A percentile compares a stretch with the other conserved stretches of the same genome.
Conservation (phyloP, 2,329 filamentous ascomycete genomes). For the Pseudogymnoascus sp. region DNA sequence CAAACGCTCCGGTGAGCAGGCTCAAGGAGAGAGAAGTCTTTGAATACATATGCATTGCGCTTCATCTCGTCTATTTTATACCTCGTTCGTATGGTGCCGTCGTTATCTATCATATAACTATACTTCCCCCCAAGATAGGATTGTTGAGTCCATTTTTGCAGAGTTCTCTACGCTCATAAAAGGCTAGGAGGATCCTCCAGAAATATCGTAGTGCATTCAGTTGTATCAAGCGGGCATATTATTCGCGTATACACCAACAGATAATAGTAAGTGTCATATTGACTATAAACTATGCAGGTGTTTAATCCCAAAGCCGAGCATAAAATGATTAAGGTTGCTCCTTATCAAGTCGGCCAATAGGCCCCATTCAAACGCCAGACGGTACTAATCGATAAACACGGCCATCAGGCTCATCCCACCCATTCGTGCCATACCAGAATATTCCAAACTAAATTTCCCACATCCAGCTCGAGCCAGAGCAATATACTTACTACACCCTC, state of each 20-base stretch:
- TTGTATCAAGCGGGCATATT: not conserved
- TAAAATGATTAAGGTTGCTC: not conserved
- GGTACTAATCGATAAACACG: not conserved
- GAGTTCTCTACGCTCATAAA: not conserved
- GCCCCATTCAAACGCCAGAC: not conserved
- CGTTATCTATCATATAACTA: not conserved
- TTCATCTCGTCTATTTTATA: not conserved
- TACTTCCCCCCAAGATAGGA: not conserved
- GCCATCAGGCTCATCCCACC: not conserved
- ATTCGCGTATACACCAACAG: not conserved
- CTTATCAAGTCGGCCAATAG: not conserved
- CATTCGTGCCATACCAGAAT: not conserved
- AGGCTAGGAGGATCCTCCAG: too few relatives aligned
- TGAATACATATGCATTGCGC: not conserved
- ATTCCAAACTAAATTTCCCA: not conserved
- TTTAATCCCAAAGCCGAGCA: not conserved
- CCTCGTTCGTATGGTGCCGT: not conserved
- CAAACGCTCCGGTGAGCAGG: not conserved
- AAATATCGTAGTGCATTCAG: not conserved
- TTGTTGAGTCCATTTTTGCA: not conserved
- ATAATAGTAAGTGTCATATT: not conserved
- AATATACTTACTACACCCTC: not conserved
- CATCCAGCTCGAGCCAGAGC: not conserved
- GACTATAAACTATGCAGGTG: slow-evolving; percentile 1
- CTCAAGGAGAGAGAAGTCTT: not conserved